Evolutionary conservation across 768 basidiomycete genomes (phyloP).

Genomic region (Mycena venus): DNA sequence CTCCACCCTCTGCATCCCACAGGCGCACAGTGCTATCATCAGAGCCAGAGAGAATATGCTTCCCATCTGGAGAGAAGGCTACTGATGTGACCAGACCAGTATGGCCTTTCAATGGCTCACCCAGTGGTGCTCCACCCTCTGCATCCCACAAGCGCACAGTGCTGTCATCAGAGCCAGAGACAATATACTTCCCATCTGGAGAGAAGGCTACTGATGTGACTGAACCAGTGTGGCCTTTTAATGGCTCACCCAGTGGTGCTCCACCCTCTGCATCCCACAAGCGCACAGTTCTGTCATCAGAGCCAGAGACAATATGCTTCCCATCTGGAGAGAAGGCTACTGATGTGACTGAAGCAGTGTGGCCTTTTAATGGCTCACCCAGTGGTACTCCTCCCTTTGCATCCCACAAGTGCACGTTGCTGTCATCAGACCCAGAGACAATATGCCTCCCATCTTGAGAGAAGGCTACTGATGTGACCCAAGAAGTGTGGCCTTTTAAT

Average conservation of each 20-base stretch:
- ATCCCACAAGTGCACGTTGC: background rate
- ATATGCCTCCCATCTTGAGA: background rate
- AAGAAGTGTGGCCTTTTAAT: background rate
- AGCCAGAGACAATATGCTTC: background rate
- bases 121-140: background rate
- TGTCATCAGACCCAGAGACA: too few relatives aligned
- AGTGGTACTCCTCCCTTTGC: background rate
- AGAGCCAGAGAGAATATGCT: background rate
- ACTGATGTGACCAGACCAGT: background rate
- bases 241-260: background rate
- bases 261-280: slow-evolving; percentile 1
- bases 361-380: background rate
- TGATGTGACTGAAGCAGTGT: background rate
- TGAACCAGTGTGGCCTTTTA: background rate
- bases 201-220: slow-evolving; percentile 10
- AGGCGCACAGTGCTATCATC: background rate
- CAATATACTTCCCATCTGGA: background rate
- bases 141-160: background rate
- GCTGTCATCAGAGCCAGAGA: background rate
- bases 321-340: background rate
- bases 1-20: background rate
- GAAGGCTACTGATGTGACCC: background rate
- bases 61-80: background rate
- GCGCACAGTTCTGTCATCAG: background rate
- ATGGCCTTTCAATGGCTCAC: background rate